These are phyloP conservation scores for Metschnikowia amazonensis DNA, from an alignment of 805 yeast genomes.

Conservation along the genomic window DNA sequence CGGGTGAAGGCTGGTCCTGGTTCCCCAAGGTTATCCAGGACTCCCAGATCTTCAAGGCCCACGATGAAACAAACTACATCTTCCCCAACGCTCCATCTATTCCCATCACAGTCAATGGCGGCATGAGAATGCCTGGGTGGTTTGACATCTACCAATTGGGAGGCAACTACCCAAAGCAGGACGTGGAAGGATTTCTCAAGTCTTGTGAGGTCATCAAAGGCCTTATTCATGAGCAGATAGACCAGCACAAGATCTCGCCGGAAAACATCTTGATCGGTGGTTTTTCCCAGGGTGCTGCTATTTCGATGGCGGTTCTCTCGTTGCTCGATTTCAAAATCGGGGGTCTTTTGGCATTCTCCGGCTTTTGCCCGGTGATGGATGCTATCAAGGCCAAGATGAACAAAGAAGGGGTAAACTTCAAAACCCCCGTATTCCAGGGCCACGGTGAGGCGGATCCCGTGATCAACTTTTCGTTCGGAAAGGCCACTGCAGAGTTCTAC, in stretches of 20 bases:
- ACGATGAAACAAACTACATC: constrained; percentile 56
- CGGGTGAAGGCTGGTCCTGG: constrained; percentile 87
- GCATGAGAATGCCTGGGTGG: constrained; percentile 77
- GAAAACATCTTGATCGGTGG: constrained; percentile 87
- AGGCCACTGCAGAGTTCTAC: constrained; percentile 43
- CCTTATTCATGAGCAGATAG: constrained; percentile 51
- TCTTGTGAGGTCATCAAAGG: constrained; percentile 44
- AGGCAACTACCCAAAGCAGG: constrained; percentile 44
- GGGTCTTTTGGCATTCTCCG: constrained; percentile 75
- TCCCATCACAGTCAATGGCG: constrained; percentile 67
- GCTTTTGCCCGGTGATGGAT: constrained; percentile 50
- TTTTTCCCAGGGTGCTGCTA: constrained; percentile 90
- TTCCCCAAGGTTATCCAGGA: constrained; percentile 60
- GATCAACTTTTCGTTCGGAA: constrained; percentile 42
- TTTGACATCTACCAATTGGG: constrained; percentile 67
- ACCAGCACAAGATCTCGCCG: constrained; percentile 48
- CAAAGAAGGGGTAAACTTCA: constrained; percentile 39
- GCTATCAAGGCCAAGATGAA: constrained; percentile 18
- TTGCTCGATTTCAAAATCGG: constrained; percentile 61
- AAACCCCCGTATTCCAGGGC: constrained; percentile 80
- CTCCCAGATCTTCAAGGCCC: constrained; percentile 42
- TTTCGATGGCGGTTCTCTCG: constrained; percentile 61
- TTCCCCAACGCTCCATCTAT: constrained; percentile 85
- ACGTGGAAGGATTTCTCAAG: constrained; percentile 50
- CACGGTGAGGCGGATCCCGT: constrained; percentile 82